A percentile compares a stretch with the other conserved stretches of the same genome.
Conservation (phyloP, 2,329 filamentous ascomycete genomes). For the Coleophoma cylindrospora region DNA sequence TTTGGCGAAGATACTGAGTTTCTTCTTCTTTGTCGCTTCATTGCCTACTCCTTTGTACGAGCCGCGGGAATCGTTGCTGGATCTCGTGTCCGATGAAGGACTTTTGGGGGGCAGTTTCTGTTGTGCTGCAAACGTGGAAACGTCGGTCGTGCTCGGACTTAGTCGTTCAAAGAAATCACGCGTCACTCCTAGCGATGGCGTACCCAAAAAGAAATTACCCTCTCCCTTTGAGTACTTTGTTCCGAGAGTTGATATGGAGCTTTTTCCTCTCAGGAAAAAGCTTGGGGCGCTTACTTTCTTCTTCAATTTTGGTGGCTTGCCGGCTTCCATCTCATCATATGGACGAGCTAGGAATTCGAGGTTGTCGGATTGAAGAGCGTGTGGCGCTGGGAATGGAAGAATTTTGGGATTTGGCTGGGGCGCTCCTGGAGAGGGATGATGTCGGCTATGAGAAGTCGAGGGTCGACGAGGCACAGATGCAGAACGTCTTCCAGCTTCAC, state of each 20-base stretch:
- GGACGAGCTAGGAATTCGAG: background rate
- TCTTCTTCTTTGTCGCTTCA: background rate
- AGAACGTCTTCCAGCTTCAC: too few species aligned
- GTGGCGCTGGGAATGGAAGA: too few species aligned
- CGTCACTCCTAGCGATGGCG: background rate
- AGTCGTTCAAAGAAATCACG: background rate
- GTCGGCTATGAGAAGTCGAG: too few species aligned
- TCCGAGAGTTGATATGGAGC: background rate
- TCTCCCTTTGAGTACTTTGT: background rate
- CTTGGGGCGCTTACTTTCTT: background rate
- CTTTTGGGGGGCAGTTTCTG: background rate
- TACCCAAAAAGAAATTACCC: background rate
- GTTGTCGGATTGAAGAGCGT: background rate
- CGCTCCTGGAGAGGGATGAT: too few species aligned
- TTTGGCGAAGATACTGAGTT: background rate
- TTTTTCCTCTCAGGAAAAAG: background rate
- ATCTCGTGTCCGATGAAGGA: background rate
- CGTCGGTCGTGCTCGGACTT: background rate
- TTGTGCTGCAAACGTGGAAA: background rate
- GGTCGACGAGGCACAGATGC: too few species aligned
- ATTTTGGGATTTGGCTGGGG: too few species aligned
- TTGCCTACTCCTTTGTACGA: too few species aligned
- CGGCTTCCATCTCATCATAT: background rate
- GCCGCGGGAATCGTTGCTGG: background rate
- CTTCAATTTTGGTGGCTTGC: background rate